These are phyloP conservation scores for Penicillium waksmanii DNA, from an alignment of 495 filamentous ascomycete species.

Conservation along the genomic window DNA sequence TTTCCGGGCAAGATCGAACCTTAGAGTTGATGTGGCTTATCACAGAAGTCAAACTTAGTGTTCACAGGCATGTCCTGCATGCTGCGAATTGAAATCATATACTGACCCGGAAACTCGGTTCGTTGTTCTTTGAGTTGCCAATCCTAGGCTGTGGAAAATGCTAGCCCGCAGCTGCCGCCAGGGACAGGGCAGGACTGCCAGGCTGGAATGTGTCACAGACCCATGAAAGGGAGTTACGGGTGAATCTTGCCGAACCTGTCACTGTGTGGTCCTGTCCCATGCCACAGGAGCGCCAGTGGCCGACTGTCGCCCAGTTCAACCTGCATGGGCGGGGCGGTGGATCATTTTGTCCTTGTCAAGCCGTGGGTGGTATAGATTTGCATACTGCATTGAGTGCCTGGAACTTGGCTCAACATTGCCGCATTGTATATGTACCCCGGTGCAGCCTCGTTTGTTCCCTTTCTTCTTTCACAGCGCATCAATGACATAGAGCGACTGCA, in stretches of 20 bases:
- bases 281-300: constrained; percentile 29
- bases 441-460: constrained; percentile 13
- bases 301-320: constrained; percentile 29
- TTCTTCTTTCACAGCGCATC: constrained; percentile 21
- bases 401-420: constrained; percentile 19
- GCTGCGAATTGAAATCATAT: constrained; percentile 9
- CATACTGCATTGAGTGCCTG: constrained; percentile 31
- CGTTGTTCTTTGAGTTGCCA: constrained; percentile 6
- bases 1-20: neutral
- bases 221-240: constrained; percentile 23
- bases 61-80: constrained; percentile 2
- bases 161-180: constrained; percentile 22
- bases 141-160: constrained; percentile 3
- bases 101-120: constrained; percentile 8
- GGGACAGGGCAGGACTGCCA: constrained; percentile 17
- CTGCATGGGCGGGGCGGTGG: constrained; percentile 27
- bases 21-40: neutral
- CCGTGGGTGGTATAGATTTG: constrained; percentile 32
- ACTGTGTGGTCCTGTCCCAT: constrained; percentile 25
- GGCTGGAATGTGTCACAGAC: constrained; percentile 36
- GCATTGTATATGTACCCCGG: constrained; percentile 29
- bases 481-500: constrained; percentile 33
- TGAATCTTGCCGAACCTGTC: constrained; percentile 26
- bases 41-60: constrained; percentile 1
- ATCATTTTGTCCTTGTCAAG: constrained; percentile 26